Conservation (phyloP, 2,329 filamentous ascomycete species). For the Colletotrichum theobromicola region DNA sequence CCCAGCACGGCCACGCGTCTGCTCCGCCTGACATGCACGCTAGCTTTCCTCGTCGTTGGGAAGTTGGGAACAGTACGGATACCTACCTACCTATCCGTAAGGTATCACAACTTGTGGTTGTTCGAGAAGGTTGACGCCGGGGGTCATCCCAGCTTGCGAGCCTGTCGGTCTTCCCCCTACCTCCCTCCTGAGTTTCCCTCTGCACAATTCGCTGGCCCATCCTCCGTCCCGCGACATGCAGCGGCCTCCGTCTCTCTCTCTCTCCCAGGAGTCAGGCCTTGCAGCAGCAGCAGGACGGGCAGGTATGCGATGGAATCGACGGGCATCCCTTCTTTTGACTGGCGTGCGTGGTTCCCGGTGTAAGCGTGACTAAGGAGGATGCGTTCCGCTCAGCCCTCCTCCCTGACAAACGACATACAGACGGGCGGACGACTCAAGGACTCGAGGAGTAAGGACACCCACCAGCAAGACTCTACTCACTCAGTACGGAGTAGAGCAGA, state of each 20-base stretch:
- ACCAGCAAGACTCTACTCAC: too few relatives aligned
- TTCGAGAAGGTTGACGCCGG: not conserved
- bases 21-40: slow-evolving; percentile 3
- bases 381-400: not conserved
- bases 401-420: not conserved
- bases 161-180: slow-evolving; percentile 4
- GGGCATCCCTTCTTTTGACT: not conserved
- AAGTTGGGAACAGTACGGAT: too few relatives aligned
- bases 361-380: not conserved
- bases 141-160: slow-evolving; percentile 2
- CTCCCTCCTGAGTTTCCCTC: not conserved
- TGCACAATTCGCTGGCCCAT: not conserved
- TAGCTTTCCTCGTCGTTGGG: not conserved
- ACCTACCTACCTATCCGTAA: too few relatives aligned
- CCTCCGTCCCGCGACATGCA: not conserved
- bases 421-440: not conserved
- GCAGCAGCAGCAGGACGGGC: not conserved
- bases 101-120: too few relatives aligned
- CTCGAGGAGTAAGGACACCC: not conserved
- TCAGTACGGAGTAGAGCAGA: too few relatives aligned
- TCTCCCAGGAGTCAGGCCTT: not conserved
- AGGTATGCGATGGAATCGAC: not conserved
- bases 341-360: not conserved
- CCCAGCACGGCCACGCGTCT: slow-evolving; percentile 8
- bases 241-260: not conserved